Conservation (phyloP, 257 asterid species). For the Scutellaria barbata region DNA sequence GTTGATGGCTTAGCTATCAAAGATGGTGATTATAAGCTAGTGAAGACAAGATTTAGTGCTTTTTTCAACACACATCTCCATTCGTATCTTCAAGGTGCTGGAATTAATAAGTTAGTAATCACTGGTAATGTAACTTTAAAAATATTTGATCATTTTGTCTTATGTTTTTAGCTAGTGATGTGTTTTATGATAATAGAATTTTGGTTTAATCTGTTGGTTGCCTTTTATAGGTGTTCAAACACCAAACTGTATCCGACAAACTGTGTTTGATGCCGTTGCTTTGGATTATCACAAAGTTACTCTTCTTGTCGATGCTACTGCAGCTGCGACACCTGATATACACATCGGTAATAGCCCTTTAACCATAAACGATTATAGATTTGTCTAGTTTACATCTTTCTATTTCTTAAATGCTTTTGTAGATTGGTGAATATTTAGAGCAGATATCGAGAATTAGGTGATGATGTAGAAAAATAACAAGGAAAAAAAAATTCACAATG, state of each 20-base stretch:
- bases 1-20: slow-evolving; percentile 73
- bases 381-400: not conserved
- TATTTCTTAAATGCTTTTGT: not conserved
- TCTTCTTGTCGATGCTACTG: slow-evolving; percentile 78
- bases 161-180: not conserved
- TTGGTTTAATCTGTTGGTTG: slow-evolving; percentile 13
- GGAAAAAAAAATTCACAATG: no score
- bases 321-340: slow-evolving; percentile 83
- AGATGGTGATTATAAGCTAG: slow-evolving; percentile 85
- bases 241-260: slow-evolving; percentile 87
- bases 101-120: slow-evolving; percentile 56
- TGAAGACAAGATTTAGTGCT: slow-evolving; percentile 89
- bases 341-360: slow-evolving; percentile 58
- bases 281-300: slow-evolving; percentile 70
- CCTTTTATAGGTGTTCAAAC: slow-evolving; percentile 78
- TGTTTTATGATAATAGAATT: not conserved
- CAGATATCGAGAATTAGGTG: no score
- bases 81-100: slow-evolving; percentile 70
- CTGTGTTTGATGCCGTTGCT: slow-evolving; percentile 87
- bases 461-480: no score
- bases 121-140: slow-evolving; percentile 49
- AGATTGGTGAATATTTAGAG: not conserved
- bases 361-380: not conserved
- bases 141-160: not conserved
- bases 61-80: slow-evolving; percentile 87